These are phyloP conservation scores for Pichia insulana DNA, from an alignment of 805 yeast genomes.

Conservation along the genomic window DNA sequence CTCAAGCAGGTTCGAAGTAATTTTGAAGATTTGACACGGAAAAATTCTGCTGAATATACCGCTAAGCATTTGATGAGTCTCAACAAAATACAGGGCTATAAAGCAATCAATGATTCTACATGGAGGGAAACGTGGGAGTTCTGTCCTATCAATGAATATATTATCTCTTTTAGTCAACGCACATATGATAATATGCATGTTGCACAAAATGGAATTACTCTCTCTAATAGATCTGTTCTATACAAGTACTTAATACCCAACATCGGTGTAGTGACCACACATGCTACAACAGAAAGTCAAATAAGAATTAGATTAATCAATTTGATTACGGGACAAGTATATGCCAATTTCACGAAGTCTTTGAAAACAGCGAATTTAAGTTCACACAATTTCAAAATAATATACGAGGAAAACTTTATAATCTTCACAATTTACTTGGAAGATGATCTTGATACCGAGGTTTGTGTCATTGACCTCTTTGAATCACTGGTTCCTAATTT, in stretches of 20 bases:
- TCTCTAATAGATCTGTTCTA: slow-evolving; percentile 62
- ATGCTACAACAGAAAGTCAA: not conserved
- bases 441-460: slow-evolving; percentile 39
- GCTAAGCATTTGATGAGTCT: too few relatives aligned
- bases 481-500: slow-evolving; percentile 52
- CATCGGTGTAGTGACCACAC: slow-evolving; percentile 30
- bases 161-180: slow-evolving; percentile 34
- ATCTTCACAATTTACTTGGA: slow-evolving; percentile 51
- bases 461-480: slow-evolving; percentile 71
- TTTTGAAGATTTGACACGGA: too few relatives aligned
- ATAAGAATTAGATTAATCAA: slow-evolving; percentile 54
- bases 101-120: not conserved
- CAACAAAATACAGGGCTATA: not conserved
- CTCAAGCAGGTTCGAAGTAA: too few relatives aligned
- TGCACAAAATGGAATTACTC: slow-evolving; percentile 58
- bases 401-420: slow-evolving; percentile 79
- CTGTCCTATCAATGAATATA: slow-evolving; percentile 23
- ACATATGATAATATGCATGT: slow-evolving; percentile 31
- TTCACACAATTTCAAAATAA: slow-evolving; percentile 33
- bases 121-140: slow-evolving; percentile 17
- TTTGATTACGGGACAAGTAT: slow-evolving; percentile 56
- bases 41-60: too few relatives aligned
- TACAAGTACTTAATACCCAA: slow-evolving; percentile 82
- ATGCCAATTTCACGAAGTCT: slow-evolving; percentile 30
- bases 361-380: not conserved